Evolutionary conservation across 2,329 filamentous ascomycete species (phyloP), one percentile per base, ranked within the genome.

Genomic region (Colletotrichum sp.): DNA sequence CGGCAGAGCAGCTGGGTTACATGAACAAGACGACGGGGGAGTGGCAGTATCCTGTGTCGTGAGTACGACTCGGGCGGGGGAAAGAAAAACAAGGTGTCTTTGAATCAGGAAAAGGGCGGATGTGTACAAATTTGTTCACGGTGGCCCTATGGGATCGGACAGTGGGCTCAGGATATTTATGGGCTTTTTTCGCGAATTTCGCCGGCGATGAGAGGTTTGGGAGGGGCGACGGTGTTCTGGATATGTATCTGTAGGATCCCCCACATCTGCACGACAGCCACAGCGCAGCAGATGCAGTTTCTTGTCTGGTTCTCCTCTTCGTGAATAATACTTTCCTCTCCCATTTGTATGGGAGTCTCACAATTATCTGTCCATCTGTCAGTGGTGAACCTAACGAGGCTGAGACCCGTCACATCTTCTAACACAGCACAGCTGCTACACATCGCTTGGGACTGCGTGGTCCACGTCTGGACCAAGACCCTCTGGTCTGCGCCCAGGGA

Each of bases 21-120:
- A 78, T 78, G 77, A 74, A 78, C 67, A 68, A 72, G 66, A 62
- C 62, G 30, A 78, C 77, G n/a, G 77, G 77, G 32, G 69, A 78
- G 63, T 78, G 77, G 77, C 77, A 78, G 67, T 78, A 78, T 34
- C 66, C 62, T 30, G 76, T 78, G 49, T 76, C 77, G 21, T 78
- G 49, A 76, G 13, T 60, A 30, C 28, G 39, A 34, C 30, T 44
- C 34, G 16, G 21, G 18, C 9, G 55, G 13, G 21, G 8, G 18
- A 16, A 10, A 8, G 9, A 21, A 24, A 16, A 8, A 44, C 9
- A n/a, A 32, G 30, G 16, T 39, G 49, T 28, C 52, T 57, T 26
- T 16, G 12, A 13, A 18, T 49, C 16, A 32, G 57, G 34, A 39
- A 44, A 9, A 5, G 59, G 71, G 18, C 12, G 26, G 18, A 59